Percentiles rank a stretch among this genome's conserved stretches.
Evolutionary conservation across 768 basidiomycete species (phyloP).

Genomic region (Phaffia australis): DNA sequence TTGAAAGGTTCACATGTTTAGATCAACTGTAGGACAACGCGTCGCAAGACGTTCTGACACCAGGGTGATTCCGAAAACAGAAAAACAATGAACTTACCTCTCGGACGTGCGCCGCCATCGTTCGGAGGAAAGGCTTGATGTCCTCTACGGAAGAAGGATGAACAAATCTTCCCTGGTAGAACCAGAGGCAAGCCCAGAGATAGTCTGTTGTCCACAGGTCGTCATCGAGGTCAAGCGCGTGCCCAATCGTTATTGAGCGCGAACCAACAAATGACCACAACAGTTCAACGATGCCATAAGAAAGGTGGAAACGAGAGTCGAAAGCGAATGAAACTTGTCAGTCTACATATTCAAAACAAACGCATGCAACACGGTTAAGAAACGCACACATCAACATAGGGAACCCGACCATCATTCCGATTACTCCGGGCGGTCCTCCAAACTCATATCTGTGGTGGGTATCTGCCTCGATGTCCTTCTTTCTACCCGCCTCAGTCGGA

Average conservation of each 20-base stretch:
- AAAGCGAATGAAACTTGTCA: background rate
- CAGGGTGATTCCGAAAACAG: background rate
- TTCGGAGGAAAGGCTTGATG: conserved; percentile 60
- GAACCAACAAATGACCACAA: background rate
- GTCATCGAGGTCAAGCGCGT: conserved; percentile 7
- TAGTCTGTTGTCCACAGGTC: conserved; percentile 50
- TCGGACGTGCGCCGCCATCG: conserved; percentile 76
- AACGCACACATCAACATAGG: conserved; percentile 72
- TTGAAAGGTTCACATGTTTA: background rate
- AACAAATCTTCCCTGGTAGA: conserved; percentile 77
- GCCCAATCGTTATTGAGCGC: no score
- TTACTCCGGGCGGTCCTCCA: conserved; percentile 82
- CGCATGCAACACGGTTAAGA: no score
- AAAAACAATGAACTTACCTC: conserved; percentile 46
- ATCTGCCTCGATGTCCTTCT: conserved; percentile 7
- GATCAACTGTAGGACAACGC: background rate
- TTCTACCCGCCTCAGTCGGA: conserved; percentile 3
- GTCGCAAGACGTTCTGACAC: no score
- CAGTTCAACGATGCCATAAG: no score
- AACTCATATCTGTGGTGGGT: conserved; percentile 62
- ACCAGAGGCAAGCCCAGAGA: conserved; percentile 93
- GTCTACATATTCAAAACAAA: no score
- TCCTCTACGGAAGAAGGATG: conserved; percentile 58
- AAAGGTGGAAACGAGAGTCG: background rate
- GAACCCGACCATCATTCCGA: conserved; percentile 88